Percentiles rank a stretch among this genome's conserved stretches.
Evolutionary conservation across 805 yeast genomes (phyloP).

Genomic region (Saturnispora besseyi): DNA sequence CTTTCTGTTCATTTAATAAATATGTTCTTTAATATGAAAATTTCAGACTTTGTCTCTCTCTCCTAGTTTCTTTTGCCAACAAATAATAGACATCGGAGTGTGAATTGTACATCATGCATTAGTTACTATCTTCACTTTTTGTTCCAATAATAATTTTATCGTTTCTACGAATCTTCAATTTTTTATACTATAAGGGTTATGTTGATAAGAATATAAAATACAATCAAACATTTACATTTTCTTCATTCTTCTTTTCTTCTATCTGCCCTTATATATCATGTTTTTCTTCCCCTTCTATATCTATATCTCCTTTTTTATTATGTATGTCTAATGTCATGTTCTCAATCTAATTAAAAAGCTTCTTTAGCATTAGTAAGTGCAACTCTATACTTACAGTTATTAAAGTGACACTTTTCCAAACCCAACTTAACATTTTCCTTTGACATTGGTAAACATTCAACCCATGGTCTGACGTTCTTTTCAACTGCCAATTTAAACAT

Average conservation of each 20-base stretch:
- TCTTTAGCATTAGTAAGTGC: conserved; percentile 49
- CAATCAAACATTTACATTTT: neutral
- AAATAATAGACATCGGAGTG: no score
- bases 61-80: no score
- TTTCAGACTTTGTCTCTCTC: no score
- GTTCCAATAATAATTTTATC: no score
- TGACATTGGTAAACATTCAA: conserved; percentile 47
- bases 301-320: neutral
- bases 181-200: neutral
- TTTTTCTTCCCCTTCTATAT: neutral
- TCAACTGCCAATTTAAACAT: conserved; percentile 58
- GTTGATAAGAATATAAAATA: neutral
- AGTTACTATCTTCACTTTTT: no score
- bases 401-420: conserved; percentile 42
- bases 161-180: no score
- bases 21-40: no score
- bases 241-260: neutral
- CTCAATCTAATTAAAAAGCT: conserved; percentile 24
- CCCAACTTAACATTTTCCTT: conserved; percentile 47
- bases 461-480: conserved; percentile 51
- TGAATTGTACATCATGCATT: no score
- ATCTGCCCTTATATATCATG: no score
- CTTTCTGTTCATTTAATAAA: no score
- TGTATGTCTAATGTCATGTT: no score
- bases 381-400: conserved; percentile 57